These are phyloP conservation scores for Aspergillus chevalieri DNA, from an alignment of 2,329 filamentous ascomycete species.

Conservation along the genomic window DNA sequence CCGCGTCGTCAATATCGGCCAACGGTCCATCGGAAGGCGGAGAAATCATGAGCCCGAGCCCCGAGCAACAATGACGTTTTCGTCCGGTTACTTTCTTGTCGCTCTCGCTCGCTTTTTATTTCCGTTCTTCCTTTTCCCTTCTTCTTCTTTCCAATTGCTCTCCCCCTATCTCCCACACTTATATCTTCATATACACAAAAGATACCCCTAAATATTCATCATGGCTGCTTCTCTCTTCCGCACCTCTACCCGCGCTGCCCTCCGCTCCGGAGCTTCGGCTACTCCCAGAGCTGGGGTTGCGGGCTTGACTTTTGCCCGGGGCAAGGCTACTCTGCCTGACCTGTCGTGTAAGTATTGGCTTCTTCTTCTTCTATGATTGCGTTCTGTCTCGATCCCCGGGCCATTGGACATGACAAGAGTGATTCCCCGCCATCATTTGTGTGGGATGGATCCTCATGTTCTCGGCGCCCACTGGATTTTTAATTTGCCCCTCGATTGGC, in stretches of 20 bases:
- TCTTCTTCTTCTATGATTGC: background rate
- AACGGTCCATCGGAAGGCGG: conserved; percentile 5
- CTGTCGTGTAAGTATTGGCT: conserved; percentile 59
- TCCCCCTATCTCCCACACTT: background rate
- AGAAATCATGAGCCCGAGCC: conserved; percentile 14
- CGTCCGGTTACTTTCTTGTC: background rate
- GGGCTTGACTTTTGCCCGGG: conserved; percentile 70
- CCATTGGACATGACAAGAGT: background rate
- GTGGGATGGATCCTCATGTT: background rate
- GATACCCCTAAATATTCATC: conserved; percentile 6
- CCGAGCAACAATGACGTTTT: conserved; percentile 18
- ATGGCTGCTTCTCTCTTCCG: conserved; percentile 77
- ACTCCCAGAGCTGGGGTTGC: conserved; percentile 56
- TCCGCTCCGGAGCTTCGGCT: conserved; percentile 57
- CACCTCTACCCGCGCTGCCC: conserved; percentile 63
- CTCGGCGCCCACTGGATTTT: background rate
- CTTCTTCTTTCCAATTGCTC: conserved; percentile 7
- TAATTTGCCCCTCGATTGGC: background rate
- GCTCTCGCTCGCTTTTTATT: background rate
- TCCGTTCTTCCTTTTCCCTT: conserved; percentile 1
- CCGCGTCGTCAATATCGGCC: background rate
- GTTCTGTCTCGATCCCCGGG: background rate
- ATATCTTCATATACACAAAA: background rate
- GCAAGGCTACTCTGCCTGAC: conserved; percentile 90
- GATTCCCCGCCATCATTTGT: background rate